phyloP scores from a whole-genome alignment of 2,329 filamentous ascomycete genomes.

The Scopulariopsis brevicaulis region DNA sequence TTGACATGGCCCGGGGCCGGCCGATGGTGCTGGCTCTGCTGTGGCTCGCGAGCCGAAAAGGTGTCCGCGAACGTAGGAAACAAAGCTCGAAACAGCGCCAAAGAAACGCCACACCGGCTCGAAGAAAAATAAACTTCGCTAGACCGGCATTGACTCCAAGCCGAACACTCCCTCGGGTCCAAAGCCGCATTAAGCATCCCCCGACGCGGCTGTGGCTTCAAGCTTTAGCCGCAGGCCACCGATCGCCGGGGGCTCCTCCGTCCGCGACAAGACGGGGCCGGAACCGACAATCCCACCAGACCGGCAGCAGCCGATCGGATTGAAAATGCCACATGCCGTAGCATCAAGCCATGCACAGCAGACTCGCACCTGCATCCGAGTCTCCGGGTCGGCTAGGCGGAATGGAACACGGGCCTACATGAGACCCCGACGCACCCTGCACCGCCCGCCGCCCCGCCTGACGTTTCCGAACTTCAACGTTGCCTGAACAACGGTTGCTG shows the following conservation, averaged over 20 bases:
- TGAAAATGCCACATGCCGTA: background rate
- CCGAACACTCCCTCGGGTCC: background rate
- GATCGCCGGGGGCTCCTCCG: no score
- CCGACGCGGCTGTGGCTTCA: background rate
- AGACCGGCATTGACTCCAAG: background rate
- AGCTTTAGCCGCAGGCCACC: background rate
- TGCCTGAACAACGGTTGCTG: background rate
- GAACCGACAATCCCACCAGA: background rate
- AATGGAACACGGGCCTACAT: background rate
- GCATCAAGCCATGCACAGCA: background rate
- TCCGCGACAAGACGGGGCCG: no score
- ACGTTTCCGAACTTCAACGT: background rate
- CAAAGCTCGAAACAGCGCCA: background rate
- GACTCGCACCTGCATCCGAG: background rate
- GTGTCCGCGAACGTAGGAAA: background rate
- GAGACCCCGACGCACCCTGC: background rate
- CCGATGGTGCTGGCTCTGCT: no score
- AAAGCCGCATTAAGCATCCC: background rate
- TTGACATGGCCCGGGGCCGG: background rate
- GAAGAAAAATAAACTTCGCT: background rate
- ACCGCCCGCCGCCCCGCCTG: background rate
- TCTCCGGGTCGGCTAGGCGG: background rate
- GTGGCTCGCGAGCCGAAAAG: no score
- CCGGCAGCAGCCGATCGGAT: background rate
- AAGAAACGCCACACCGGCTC: background rate